phyloP scores from a whole-genome alignment of 768 basidiomycete species.

The Trametes cubensis region DNA sequence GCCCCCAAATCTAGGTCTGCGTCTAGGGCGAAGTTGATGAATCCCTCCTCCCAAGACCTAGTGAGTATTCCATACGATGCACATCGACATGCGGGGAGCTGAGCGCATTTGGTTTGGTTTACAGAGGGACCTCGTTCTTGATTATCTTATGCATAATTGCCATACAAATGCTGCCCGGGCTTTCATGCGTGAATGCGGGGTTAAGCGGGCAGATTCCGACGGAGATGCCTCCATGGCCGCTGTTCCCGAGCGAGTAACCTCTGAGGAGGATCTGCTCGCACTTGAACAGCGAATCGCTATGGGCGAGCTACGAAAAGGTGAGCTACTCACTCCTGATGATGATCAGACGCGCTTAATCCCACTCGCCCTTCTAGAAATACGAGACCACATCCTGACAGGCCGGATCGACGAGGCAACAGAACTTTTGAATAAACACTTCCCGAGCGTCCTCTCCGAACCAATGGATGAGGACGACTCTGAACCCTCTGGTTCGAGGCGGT shows the following conservation, averaged over 20 bases:
- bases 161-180: constrained; percentile 72
- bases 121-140: constrained; percentile 71
- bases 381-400: constrained; percentile 70
- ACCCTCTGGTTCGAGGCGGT: constrained; percentile 32
- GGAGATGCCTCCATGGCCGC: constrained; percentile 60
- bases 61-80: neutral
- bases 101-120: constrained; percentile 25
- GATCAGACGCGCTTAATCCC: neutral
- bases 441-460: constrained; percentile 57
- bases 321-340: constrained; percentile 19
- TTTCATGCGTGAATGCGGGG: constrained; percentile 64
- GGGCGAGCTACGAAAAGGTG: constrained; percentile 58
- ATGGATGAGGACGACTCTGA: constrained; percentile 17
- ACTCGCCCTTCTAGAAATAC: constrained; percentile 56
- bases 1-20: constrained; percentile 8
- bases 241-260: constrained; percentile 29
- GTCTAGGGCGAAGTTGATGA: constrained; percentile 4
- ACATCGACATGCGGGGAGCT: neutral
- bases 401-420: constrained; percentile 71
- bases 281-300: constrained; percentile 40
- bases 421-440: constrained; percentile 73
- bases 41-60: constrained; percentile 23
- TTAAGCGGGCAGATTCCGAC: constrained; percentile 67
- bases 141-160: constrained; percentile 76
- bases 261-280: constrained; percentile 44